A percentile compares a stretch with the other conserved stretches of the same genome.
Conservation (phyloP, 1,284 basidiomycete genomes). For the Marasmius tenuissimus region DNA sequence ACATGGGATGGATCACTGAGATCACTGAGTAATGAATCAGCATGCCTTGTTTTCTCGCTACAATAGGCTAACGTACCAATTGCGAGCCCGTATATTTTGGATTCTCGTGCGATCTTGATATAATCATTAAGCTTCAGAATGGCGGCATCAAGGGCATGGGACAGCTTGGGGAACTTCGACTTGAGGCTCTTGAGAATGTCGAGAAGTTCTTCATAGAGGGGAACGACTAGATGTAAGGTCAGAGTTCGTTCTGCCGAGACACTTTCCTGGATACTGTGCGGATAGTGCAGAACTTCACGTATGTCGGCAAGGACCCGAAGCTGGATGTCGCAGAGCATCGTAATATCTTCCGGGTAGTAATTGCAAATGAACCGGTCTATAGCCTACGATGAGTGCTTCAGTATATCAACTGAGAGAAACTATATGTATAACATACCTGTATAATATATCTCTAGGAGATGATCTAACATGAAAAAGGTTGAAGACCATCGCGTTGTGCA, state of each 20-base stretch:
- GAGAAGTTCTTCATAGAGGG: constrained; percentile 19
- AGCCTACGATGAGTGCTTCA: too few relatives aligned
- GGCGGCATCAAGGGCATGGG: constrained; percentile 18
- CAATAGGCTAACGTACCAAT: too few relatives aligned
- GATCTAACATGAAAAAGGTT: constrained; percentile 29
- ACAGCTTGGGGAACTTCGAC: constrained; percentile 10
- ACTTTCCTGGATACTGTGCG: constrained; percentile 23
- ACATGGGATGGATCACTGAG: constrained; percentile 26
- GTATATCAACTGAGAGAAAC: too few relatives aligned
- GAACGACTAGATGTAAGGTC: constrained; percentile 21
- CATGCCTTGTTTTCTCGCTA: too few relatives aligned
- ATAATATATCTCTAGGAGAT: constrained; percentile 25
- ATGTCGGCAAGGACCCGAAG: constrained; percentile 20
- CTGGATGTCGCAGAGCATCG: background rate
- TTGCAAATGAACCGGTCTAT: background rate
- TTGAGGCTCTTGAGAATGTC: constrained; percentile 8
- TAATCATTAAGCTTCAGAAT: constrained; percentile 32
- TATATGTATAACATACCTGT: constrained; percentile 17
- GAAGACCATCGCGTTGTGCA: constrained; percentile 30
- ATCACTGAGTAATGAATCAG: too few relatives aligned
- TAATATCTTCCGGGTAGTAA: background rate
- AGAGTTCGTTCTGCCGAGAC: constrained; percentile 25
- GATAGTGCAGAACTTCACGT: constrained; percentile 14
- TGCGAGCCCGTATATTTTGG: too few relatives aligned
- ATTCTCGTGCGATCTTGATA: too few relatives aligned